Conservation (phyloP, 1,284 basidiomycete genomes). For the Vanrija humicola region DNA sequence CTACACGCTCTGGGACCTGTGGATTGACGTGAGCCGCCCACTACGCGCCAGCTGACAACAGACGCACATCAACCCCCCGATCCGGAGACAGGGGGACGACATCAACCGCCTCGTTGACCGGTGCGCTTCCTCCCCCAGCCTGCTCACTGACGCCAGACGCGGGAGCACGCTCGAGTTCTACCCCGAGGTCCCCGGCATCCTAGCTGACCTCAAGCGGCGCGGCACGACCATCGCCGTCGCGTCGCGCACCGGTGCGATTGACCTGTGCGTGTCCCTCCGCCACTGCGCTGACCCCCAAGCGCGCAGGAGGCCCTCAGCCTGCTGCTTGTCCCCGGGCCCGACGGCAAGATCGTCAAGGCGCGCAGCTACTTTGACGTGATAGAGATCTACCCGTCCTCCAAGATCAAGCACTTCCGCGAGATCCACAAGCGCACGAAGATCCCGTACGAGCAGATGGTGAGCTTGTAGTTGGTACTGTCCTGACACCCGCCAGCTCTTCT, state of each 20-base stretch:
- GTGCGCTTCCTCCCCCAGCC: slow-evolving; percentile 38
- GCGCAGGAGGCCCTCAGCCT: slow-evolving; percentile 70
- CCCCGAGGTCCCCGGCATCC: slow-evolving; percentile 68
- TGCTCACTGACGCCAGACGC: slow-evolving; percentile 49
- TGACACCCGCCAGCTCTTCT: slow-evolving; percentile 59
- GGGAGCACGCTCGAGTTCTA: slow-evolving; percentile 64
- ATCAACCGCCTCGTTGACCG: slow-evolving; percentile 62
- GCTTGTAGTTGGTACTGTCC: slow-evolving; percentile 35
- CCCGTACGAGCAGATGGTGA: slow-evolving; percentile 76
- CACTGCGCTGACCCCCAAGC: slow-evolving; percentile 48
- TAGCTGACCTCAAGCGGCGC: slow-evolving; percentile 58
- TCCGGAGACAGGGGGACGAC: slow-evolving; percentile 58
- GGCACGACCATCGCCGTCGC: slow-evolving; percentile 66
- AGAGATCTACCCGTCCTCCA: slow-evolving; percentile 85
- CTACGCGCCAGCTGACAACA: slow-evolving; percentile 8
- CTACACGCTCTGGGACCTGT: slow-evolving; percentile 78
- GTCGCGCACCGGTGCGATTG: slow-evolving; percentile 67
- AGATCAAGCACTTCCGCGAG: slow-evolving; percentile 72
- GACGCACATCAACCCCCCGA: slow-evolving; percentile 55
- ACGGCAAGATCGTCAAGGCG: slow-evolving; percentile 55
- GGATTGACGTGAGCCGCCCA: slow-evolving; percentile 60
- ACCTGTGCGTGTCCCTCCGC: slow-evolving; percentile 57
- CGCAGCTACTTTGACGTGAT: slow-evolving; percentile 67
- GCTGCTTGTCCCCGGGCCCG: slow-evolving; percentile 59
- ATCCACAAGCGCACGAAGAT: slow-evolving; percentile 73